Evolutionary conservation across 2,329 filamentous ascomycete species (phyloP), one percentile per base, ranked within the genome.

Genomic region (Atkinsonella texensis): DNA sequence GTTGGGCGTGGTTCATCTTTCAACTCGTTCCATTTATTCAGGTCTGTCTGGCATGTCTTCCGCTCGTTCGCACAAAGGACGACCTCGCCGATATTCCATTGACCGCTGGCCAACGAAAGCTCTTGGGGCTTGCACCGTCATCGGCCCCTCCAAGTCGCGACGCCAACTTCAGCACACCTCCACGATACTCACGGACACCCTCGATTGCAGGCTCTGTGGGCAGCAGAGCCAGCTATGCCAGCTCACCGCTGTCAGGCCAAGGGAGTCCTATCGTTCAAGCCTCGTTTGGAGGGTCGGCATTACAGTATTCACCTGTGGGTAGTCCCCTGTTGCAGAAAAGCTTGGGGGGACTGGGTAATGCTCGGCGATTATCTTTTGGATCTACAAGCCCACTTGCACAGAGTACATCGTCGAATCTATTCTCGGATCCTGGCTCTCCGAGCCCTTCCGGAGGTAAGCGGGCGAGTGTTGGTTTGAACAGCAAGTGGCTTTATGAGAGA

Each of bases 401-500:
- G 43, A 77, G 70, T 61, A 73, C 66, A 31, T 67, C 71, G 6
- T 68, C 70, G 40, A 75, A 71, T 52, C 51, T 70, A 32, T 79
- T 81, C 56, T 66, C 73, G 18, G 79, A 80, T n/a, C 81, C 84
- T 1, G 74, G 77, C 13, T 84, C 84, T 17, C 86, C 87, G 1
- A 90, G 83, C 56, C 86, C 87, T 1, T 70, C 70, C 6, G 69
- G 74, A 6, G 75, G 77, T 39, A 89, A 85, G 70, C 78, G 81
- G 52, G 83, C 84, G 42, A 89, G 81, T 57, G 81, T 94, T 49
- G 82, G 83, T 0, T 63, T 96, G 63, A 96, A 91, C 68, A 95
- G 83, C 71, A 95, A 93, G 70, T 97, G 91, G 91, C 68, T 96
- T 54, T 97, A 95, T 63, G 89, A 96, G 68, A 87, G 83, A 69